Evolutionary conservation across 768 basidiomycete genomes (phyloP).

Genomic region (Amanita rubescens): DNA sequence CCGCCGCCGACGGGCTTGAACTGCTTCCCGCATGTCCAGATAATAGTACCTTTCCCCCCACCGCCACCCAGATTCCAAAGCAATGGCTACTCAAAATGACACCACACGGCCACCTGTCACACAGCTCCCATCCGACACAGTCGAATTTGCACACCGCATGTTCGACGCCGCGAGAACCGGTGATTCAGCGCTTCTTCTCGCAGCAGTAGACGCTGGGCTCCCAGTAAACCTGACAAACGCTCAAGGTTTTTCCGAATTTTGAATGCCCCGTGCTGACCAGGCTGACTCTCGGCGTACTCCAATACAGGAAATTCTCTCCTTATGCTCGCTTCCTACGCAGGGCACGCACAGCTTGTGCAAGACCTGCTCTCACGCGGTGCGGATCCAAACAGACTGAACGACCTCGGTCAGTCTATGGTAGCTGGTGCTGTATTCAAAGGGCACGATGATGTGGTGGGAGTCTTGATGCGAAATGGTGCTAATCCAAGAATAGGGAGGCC

Average conservation of each 20-base stretch:
- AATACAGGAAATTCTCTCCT: conserved; percentile 75
- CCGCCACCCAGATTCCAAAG: too few relatives aligned
- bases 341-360: conserved; percentile 46
- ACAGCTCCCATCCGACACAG: conserved; percentile 35
- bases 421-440: conserved; percentile 77
- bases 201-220: conserved; percentile 61
- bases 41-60: too few relatives aligned
- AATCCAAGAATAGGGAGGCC: conserved; percentile 62
- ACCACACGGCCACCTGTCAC: too few relatives aligned
- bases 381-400: conserved; percentile 65
- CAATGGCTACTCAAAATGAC: too few relatives aligned
- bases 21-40: too few relatives aligned
- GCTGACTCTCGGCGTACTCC: too few relatives aligned
- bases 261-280: too few relatives aligned
- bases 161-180: conserved; percentile 70
- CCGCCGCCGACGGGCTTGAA: too few relatives aligned
- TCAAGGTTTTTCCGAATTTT: too few relatives aligned
- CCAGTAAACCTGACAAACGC: conserved; percentile 68
- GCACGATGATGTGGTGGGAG: conserved; percentile 53
- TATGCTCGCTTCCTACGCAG: conserved; percentile 73
- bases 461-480: conserved; percentile 47
- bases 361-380: conserved; percentile 49
- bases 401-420: conserved; percentile 63
- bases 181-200: conserved; percentile 37
- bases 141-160: conserved; percentile 60